Evolutionary conservation across 495 filamentous ascomycete genomes (phyloP).

Genomic region (Lophiostoma macrostomum): DNA sequence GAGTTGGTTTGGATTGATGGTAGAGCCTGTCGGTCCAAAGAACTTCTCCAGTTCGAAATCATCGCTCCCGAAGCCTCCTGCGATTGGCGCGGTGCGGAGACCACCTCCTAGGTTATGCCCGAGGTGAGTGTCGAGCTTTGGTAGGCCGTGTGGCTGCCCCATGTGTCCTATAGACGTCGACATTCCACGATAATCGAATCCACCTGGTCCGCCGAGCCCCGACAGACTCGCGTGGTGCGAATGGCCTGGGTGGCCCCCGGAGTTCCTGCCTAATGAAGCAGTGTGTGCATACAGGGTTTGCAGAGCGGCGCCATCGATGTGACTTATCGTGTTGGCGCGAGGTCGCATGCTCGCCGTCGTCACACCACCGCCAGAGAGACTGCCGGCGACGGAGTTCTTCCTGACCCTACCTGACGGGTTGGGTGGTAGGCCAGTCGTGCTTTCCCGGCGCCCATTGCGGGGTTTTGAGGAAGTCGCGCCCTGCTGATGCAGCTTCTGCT

Average conservation of each 20-base stretch:
- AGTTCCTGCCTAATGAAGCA: conserved; percentile 52
- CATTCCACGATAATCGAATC: conserved; percentile 68
- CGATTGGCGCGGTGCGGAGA: conserved; percentile 73
- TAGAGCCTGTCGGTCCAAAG: conserved; percentile 60
- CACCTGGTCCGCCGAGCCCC: conserved; percentile 61
- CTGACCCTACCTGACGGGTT: conserved; percentile 62
- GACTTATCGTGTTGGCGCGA: conserved; percentile 93
- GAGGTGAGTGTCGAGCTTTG: conserved; percentile 82
- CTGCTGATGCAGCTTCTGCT: conserved; percentile 99
- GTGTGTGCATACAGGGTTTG: conserved; percentile 64
- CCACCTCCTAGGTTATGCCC: conserved; percentile 60
- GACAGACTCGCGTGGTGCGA: conserved; percentile 38
- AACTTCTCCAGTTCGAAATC: conserved; percentile 75
- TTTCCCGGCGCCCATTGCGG: conserved; percentile 74
- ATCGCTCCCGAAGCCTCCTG: conserved; percentile 58
- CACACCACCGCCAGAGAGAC: conserved; percentile 45
- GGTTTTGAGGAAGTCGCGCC: conserved; percentile 85
- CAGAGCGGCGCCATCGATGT: conserved; percentile 77
- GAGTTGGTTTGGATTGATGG: conserved; percentile 93
- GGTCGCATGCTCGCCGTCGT: conserved; percentile 67
- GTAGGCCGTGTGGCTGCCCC: conserved; percentile 62
- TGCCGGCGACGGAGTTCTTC: conserved; percentile 83
- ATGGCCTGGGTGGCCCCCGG: conserved; percentile 32
- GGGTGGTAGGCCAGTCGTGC: conserved; percentile 58
- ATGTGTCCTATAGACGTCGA: conserved; percentile 62